Conservation (phyloP, 495 filamentous ascomycete species). For the Aspergillus coremiiformis region DNA sequence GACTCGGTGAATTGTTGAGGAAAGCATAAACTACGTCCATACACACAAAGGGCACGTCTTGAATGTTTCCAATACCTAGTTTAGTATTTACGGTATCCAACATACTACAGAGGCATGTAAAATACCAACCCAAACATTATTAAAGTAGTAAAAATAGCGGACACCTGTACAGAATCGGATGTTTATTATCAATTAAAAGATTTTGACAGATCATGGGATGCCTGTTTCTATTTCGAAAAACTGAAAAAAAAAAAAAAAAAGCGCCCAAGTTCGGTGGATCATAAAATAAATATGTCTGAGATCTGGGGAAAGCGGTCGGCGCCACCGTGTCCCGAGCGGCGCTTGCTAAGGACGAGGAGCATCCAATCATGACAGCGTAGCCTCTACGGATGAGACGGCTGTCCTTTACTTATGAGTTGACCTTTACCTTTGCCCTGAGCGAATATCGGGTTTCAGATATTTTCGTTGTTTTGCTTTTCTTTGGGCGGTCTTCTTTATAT, state of each 20-base stretch:
- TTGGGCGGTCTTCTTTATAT: background rate
- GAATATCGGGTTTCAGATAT: too few species aligned
- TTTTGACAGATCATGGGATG: conserved; percentile 1
- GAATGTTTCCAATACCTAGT: too few species aligned
- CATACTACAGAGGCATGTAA: conserved; percentile 26
- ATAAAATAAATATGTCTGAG: conserved; percentile 14
- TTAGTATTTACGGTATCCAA: conserved; percentile 17
- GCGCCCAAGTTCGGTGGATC: conserved; percentile 15
- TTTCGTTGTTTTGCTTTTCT: background rate
- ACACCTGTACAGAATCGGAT: conserved; percentile 5
- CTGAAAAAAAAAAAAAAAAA: background rate
- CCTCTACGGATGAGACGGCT: background rate
- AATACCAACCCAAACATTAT: conserved; percentile 1
- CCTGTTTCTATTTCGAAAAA: background rate
- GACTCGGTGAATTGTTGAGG: too few species aligned
- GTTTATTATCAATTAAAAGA: background rate
- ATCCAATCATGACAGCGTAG: conserved; percentile 9
- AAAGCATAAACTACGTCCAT: too few species aligned
- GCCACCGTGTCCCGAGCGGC: background rate
- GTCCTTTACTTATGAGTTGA: background rate
- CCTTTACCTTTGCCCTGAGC: background rate
- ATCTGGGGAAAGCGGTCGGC: conserved; percentile 13
- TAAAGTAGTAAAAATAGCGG: background rate
- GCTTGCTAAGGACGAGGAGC: background rate
- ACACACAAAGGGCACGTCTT: background rate